Conservation (phyloP, 257 asterid genomes). For the Linaria vulgaris region DNA sequence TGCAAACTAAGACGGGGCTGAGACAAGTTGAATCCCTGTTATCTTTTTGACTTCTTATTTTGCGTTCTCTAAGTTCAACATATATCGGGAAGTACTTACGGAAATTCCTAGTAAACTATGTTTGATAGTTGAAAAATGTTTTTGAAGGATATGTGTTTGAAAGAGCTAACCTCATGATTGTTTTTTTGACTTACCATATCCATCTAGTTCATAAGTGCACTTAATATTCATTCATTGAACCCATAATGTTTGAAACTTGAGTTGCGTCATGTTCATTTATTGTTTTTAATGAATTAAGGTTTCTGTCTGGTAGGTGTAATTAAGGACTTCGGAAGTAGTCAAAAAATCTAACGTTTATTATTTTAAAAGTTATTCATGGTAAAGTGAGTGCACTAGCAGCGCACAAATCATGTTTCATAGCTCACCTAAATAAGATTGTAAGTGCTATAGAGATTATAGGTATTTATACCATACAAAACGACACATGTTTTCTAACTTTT, state of each 20-base stretch:
- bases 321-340: constrained; percentile 8
- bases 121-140: no score
- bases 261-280: no score
- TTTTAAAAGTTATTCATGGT: constrained; percentile 6
- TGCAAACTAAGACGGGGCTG: no score
- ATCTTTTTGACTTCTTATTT: no score
- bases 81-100: no score
- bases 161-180: background rate
- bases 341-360: constrained; percentile 7
- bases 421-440: constrained; percentile 1
- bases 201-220: background rate
- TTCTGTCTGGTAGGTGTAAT: constrained; percentile 4
- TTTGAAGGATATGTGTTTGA: no score
- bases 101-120: no score
- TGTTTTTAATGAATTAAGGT: background rate
- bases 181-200: background rate
- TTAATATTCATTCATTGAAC: no score
- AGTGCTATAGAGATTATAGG: constrained; percentile 7
- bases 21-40: no score
- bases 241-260: no score
- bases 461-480: background rate
- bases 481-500: constrained; percentile 18
- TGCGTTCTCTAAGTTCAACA: no score
- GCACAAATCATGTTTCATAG: background rate
- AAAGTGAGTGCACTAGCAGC: background rate